Evolutionary conservation across 306 rosid genomes (phyloP).

Genomic region (Bauhinia variegata): DNA sequence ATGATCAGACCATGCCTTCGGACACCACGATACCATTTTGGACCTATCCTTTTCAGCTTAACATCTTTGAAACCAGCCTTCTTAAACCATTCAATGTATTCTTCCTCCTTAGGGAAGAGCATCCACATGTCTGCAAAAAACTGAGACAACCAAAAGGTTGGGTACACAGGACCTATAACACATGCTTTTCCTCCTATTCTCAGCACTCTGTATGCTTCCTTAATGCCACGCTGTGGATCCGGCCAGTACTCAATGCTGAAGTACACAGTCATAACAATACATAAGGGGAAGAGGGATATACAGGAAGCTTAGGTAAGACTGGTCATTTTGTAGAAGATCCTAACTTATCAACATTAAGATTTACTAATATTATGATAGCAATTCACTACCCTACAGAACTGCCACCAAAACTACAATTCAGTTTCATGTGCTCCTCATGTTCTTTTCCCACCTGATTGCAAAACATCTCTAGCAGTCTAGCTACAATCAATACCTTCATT

Average conservation of each 20-base stretch:
- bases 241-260: slow-evolving; percentile 89
- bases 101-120: slow-evolving; percentile 89
- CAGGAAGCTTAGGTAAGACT: not conserved
- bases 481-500: too few species aligned
- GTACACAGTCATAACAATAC: slow-evolving; percentile 21
- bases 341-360: slow-evolving; percentile 6
- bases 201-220: slow-evolving; percentile 82
- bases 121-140: slow-evolving; percentile 90
- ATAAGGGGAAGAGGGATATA: not conserved
- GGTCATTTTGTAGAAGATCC: slow-evolving; percentile 13
- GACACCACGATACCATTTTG: slow-evolving; percentile 88
- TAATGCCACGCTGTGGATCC: slow-evolving; percentile 88
- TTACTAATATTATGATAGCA: not conserved
- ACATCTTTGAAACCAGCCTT: slow-evolving; percentile 82
- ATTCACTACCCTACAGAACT: not conserved
- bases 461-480: not conserved
- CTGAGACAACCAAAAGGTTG: slow-evolving; percentile 78
- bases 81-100: slow-evolving; percentile 78
- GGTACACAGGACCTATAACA: slow-evolving; percentile 84
- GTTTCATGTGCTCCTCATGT: not conserved
- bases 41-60: slow-evolving; percentile 86
- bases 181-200: slow-evolving; percentile 87
- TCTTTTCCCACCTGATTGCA: not conserved
- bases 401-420: slow-evolving; percentile 2
- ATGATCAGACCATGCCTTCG: slow-evolving; percentile 83